Evolutionary conservation across 768 basidiomycete genomes (phyloP), one percentile per base, ranked within the genome.

Genomic region (Galerina sulciceps): DNA sequence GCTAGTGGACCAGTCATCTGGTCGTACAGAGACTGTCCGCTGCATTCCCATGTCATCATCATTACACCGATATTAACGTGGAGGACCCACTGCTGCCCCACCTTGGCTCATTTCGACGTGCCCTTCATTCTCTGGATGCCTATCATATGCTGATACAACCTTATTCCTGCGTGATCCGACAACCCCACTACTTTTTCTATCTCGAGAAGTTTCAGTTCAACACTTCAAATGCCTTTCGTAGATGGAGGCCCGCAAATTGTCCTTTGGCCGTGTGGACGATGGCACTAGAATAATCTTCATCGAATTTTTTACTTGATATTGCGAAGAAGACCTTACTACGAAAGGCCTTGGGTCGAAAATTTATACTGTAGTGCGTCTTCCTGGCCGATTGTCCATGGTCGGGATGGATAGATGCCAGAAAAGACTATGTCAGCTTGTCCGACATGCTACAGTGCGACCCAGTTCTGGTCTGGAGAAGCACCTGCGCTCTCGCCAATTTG

Each of bases 381-480:
- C 66, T 37, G 75, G 71, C 20, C 69, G 71, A 23, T 71, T 68
- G 69, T 68, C 20, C 53, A 69, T 74, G 70, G 72, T 75, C 0
- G 65, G 74, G 20, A 75, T 76, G 73, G 72, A 74, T 17, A n/a
- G 49, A 59, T 53, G 51, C 75, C n/a, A 35, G 50, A 37, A 60
- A 60, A 35, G 46, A 58, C 22, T 63, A 58, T 48, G 23, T 55
- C 50, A 60, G 45, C 50, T 62, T 65, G 45, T 58, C 59, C 53
- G 18, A 51, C 42, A 53, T 55, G 40, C 46, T 62, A 43, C 37
- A 44, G 35, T 51, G 44, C 23, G 44, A 53, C 38, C 42, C 47
- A 5, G 49, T 52, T 53, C 35, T 55, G 46, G 37, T 59, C 14
- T 31, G 22, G 48, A 49, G 17, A 26, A 37, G 10, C 34, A 49